phyloP scores from a whole-genome alignment of 2,329 filamentous ascomycete genomes.

The Coleophoma eucalyptorum region DNA sequence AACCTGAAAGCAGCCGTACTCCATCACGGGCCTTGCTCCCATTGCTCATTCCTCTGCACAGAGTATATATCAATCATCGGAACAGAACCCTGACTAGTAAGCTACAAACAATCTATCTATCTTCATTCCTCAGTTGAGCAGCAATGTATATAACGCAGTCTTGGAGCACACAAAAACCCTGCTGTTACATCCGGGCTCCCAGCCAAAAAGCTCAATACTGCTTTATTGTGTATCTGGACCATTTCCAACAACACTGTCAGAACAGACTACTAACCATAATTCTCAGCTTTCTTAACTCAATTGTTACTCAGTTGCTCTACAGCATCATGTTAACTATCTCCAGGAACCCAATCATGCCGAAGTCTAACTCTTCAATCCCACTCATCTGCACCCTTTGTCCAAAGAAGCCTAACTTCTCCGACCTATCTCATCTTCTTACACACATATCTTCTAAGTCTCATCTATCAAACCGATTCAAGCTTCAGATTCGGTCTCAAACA shows the following conservation, averaged over 20 bases:
- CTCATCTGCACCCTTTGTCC: slow-evolving; percentile 82
- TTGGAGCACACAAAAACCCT: no score
- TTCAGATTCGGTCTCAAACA: slow-evolving; percentile 66
- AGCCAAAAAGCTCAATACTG: no score
- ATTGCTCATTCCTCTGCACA: slow-evolving; percentile 21
- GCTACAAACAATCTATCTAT: background rate
- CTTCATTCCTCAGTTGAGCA: no score
- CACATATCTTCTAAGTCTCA: slow-evolving; percentile 94
- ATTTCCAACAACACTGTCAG: no score
- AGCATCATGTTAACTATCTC: background rate
- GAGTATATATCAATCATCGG: background rate
- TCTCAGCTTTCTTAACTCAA: no score
- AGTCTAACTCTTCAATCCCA: slow-evolving; percentile 43
- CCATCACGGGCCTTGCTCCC: slow-evolving; percentile 7
- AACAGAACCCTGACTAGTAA: background rate
- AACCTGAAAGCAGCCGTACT: slow-evolving; percentile 12
- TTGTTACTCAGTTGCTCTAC: background rate
- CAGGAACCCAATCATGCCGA: slow-evolving; percentile 15
- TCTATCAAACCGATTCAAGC: slow-evolving; percentile 76
- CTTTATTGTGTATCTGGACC: no score
- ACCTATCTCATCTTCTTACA: slow-evolving; percentile 87
- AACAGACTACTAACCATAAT: no score
- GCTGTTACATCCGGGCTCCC: no score
- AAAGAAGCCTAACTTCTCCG: slow-evolving; percentile 76
- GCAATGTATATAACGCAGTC: no score